A percentile compares a stretch with the other conserved stretches of the same genome.
Evolutionary conservation across 257 asterid genomes (phyloP).

Genomic region (Cruciata laevipes): DNA sequence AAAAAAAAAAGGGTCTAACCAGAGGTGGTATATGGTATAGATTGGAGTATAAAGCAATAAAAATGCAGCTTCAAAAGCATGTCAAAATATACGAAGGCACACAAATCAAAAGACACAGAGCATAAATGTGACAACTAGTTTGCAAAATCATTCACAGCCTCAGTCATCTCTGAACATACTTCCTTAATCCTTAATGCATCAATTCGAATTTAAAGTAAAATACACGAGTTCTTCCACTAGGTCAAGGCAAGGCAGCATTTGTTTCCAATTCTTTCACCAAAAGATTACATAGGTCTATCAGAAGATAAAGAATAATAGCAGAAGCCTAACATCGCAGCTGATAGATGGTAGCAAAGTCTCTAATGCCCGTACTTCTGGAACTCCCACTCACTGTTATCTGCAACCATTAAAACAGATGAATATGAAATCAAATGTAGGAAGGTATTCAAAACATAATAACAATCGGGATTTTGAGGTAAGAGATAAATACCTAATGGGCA

Average conservation of each 20-base stretch:
- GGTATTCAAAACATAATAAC: neutral
- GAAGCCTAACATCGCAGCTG: neutral
- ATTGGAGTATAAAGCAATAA: no score
- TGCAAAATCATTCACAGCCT: neutral
- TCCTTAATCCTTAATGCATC: neutral
- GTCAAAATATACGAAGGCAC: no score
- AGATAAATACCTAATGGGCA: constrained; percentile 75
- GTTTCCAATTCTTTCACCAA: neutral
- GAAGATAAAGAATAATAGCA: no score
- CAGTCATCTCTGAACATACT: neutral
- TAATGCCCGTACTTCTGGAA: constrained; percentile 96
- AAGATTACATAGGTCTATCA: neutral
- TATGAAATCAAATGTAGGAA: neutral
- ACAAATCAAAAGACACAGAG: neutral
- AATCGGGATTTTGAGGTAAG: neutral
- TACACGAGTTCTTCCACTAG: neutral
- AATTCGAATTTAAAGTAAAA: neutral
- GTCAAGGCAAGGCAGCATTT: neutral
- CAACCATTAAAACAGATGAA: neutral
- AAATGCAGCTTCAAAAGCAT: no score
- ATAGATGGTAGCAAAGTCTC: constrained; percentile 9
- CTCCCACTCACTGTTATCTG: constrained; percentile 99
- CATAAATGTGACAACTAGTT: neutral
- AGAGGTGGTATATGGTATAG: no score
- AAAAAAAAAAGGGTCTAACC: no score